These are phyloP conservation scores for Elongisporangium prolatum DNA, from an alignment of 352 stramenopile genomes.

Conservation along the genomic window DNA sequence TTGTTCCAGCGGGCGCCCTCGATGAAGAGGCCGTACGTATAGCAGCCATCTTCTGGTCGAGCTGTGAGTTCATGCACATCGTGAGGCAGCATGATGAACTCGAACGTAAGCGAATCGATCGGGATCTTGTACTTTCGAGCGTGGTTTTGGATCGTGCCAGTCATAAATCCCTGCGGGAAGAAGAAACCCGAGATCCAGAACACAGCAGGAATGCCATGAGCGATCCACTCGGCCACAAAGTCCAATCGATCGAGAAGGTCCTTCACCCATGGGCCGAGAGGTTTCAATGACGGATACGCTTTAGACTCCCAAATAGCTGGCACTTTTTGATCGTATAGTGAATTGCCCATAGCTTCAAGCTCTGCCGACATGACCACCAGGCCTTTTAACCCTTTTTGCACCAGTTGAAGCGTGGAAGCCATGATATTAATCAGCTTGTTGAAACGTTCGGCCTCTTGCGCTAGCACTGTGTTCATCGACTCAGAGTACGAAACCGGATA, in stretches of 20 bases:
- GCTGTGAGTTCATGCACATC: constrained; percentile 42
- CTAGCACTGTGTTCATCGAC: constrained; percentile 95
- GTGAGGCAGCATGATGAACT: constrained; percentile 79
- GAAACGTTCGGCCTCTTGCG: constrained; percentile 82
- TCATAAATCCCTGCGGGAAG: constrained; percentile 91
- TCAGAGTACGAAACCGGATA: constrained; percentile 92
- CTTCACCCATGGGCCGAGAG: constrained; percentile 83
- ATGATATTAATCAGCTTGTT: constrained; percentile 77
- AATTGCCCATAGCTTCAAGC: constrained; percentile 82
- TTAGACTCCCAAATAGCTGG: constrained; percentile 84
- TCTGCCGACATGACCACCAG: constrained; percentile 86
- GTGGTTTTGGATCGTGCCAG: constrained; percentile 91
- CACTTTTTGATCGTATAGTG: constrained; percentile 88
- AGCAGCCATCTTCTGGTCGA: constrained; percentile 80
- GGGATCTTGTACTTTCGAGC: constrained; percentile 84
- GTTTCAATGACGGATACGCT: constrained; percentile 90
- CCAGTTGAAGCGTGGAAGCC: constrained; percentile 50
- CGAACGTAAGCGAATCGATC: constrained; percentile 91
- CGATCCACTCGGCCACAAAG: constrained; percentile 75
- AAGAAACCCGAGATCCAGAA: constrained; percentile 93
- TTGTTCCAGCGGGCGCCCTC: constrained; percentile 90
- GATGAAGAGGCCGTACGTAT: constrained; percentile 89
- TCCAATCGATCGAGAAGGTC: constrained; percentile 77
- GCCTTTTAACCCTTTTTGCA: constrained; percentile 71
- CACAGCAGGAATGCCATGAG: constrained; percentile 64